These are phyloP conservation scores for Bothriochloa decipiens DNA, from an alignment of 176 grass and related monocot species.

Conservation along the genomic window DNA sequence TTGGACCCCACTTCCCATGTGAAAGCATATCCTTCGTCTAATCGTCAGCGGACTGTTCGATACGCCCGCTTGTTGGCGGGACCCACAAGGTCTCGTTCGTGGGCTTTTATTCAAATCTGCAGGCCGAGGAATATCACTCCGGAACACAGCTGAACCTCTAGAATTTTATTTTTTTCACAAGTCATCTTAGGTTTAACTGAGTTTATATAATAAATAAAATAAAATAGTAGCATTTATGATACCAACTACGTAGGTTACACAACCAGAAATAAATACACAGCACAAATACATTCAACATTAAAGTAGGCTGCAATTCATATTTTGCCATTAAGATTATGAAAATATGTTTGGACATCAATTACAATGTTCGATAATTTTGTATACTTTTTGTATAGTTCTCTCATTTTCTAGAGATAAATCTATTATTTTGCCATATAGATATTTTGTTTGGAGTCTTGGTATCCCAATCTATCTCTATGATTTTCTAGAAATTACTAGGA, in stretches of 20 bases:
- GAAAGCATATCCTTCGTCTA: background rate
- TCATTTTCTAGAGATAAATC: too few relatives aligned
- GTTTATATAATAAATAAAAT: too few relatives aligned
- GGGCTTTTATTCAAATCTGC: background rate
- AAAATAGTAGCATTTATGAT: too few relatives aligned
- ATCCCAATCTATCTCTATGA: background rate
- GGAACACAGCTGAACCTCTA: too few relatives aligned
- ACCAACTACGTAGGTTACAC: too few relatives aligned
- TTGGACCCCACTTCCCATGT: constrained; percentile 12
- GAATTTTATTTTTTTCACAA: too few relatives aligned
- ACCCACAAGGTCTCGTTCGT: background rate
- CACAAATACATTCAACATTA: too few relatives aligned
- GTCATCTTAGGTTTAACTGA: too few relatives aligned
- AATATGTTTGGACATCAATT: background rate
- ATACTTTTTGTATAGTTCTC: background rate
- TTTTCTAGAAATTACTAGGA: background rate
- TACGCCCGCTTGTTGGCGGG: background rate
- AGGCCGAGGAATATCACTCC: background rate
- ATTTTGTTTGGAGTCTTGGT: background rate
- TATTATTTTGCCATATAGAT: background rate
- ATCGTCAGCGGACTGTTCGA: background rate
- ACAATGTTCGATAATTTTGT: background rate
- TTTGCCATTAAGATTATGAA: too few relatives aligned
- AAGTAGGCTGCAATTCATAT: too few relatives aligned
- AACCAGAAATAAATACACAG: too few relatives aligned